phyloP scores from a whole-genome alignment of 768 basidiomycete genomes.

The Naganishia friedmannii region DNA sequence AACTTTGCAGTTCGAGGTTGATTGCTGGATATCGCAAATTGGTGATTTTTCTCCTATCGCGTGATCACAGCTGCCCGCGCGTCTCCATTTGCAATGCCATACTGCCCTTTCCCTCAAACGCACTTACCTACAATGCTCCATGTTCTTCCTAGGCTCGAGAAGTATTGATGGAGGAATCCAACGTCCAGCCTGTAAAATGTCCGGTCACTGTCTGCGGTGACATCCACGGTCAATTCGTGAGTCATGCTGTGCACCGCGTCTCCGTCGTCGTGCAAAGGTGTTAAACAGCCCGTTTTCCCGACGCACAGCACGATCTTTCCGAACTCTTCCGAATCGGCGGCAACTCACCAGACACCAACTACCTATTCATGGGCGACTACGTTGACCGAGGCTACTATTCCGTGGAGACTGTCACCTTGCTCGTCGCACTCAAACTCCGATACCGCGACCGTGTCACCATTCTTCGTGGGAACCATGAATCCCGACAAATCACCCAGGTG shows the following conservation, averaged over 20 bases:
- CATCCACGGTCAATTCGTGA: slow-evolving; percentile 98
- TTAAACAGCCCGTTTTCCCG: neutral
- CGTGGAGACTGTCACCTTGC: slow-evolving; percentile 95
- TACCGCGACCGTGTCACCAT: slow-evolving; percentile 98
- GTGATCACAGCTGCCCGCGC: too few relatives aligned
- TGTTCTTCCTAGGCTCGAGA: slow-evolving; percentile 72
- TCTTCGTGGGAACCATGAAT: slow-evolving; percentile 96
- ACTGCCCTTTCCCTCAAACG: too few relatives aligned
- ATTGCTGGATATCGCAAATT: too few relatives aligned
- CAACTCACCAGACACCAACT: slow-evolving; percentile 96
- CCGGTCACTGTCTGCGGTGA: slow-evolving; percentile 66
- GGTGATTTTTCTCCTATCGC: too few relatives aligned
- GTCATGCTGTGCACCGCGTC: slow-evolving; percentile 51
- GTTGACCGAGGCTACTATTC: slow-evolving; percentile 99
- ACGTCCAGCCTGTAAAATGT: slow-evolving; percentile 54
- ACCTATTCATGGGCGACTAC: slow-evolving; percentile 99
- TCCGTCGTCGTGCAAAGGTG: neutral
- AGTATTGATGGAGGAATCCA: slow-evolving; percentile 73
- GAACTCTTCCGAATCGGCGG: slow-evolving; percentile 97
- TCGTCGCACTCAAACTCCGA: slow-evolving; percentile 96
- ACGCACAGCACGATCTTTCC: slow-evolving; percentile 88
- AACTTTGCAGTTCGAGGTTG: too few relatives aligned
- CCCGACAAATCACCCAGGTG: slow-evolving; percentile 98
- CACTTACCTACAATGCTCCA: neutral
- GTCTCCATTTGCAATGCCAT: too few relatives aligned